Percentiles rank a stretch among this genome's conserved stretches.
These are phyloP conservation scores for Moringa oleifera DNA, from an alignment of 345 rosid species.

Conservation along the genomic window DNA sequence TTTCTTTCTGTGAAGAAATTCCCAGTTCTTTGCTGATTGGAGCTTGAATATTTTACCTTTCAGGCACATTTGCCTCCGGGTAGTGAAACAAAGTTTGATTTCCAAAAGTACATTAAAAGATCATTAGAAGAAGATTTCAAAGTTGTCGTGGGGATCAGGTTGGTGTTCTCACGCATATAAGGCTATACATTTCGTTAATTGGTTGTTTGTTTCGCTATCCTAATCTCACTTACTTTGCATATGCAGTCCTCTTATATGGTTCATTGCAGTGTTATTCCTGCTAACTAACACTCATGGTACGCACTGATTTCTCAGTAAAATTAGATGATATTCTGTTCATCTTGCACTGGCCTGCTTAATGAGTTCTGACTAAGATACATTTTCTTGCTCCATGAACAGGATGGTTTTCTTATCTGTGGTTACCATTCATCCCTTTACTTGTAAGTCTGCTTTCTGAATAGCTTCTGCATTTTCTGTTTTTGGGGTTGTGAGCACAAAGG, in stretches of 20 bases:
- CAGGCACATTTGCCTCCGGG: constrained; percentile 93
- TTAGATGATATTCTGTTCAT: not conserved
- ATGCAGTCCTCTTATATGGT: constrained; percentile 80
- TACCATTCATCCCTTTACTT: constrained; percentile 73
- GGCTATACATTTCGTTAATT: not conserved
- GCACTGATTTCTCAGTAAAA: not conserved
- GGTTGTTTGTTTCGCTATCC: not conserved
- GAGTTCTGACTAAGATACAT: not conserved
- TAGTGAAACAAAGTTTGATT: constrained; percentile 64
- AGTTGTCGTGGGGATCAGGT: constrained; percentile 90
- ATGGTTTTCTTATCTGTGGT: constrained; percentile 63
- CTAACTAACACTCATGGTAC: constrained; percentile 78
- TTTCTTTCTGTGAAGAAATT: not conserved
- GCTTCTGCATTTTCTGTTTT: not conserved
- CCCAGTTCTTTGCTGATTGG: not conserved
- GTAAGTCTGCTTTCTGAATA: constrained; percentile 40
- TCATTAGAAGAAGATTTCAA: constrained; percentile 86
- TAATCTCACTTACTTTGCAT: constrained; percentile 14
- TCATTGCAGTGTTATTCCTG: constrained; percentile 58
- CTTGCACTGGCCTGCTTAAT: not conserved
- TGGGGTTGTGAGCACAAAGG: not conserved
- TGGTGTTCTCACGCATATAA: not conserved
- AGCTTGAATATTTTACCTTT: constrained; percentile 7
- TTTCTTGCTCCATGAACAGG: constrained; percentile 34
- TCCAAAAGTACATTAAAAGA: constrained; percentile 73